phyloP scores from a whole-genome alignment of 345 rosid species.

The Eutrema japonicum region DNA sequence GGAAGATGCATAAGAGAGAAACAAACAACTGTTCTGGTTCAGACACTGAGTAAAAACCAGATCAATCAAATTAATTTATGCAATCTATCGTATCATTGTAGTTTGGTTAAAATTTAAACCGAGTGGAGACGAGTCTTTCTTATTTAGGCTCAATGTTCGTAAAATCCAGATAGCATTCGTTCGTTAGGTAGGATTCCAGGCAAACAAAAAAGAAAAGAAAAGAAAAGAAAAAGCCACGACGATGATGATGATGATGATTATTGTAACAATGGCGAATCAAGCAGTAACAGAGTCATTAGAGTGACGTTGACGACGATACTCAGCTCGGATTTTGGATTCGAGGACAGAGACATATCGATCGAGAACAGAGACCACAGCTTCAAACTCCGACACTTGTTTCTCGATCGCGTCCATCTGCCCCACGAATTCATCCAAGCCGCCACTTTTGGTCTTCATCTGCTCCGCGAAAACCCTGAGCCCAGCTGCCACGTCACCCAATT shows the following conservation, averaged over 20 bases:
- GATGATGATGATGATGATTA: background rate
- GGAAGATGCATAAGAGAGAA: background rate
- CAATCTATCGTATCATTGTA: background rate
- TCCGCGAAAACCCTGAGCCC: slow-evolving; percentile 76
- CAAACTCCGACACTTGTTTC: slow-evolving; percentile 76
- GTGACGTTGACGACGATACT: slow-evolving; percentile 40
- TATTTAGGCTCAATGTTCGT: background rate
- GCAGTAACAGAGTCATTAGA: slow-evolving; percentile 25
- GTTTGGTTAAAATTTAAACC: background rate
- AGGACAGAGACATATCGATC: slow-evolving; percentile 71
- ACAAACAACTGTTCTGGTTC: background rate
- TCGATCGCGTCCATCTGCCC: slow-evolving; percentile 76
- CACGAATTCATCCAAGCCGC: slow-evolving; percentile 72
- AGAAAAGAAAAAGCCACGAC: background rate
- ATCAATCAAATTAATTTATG: background rate
- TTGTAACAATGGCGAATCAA: slow-evolving; percentile 14
- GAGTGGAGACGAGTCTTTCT: background rate
- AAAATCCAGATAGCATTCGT: background rate
- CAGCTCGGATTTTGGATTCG: slow-evolving; percentile 66
- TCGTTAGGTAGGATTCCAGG: background rate
- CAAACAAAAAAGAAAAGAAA: too few relatives aligned
- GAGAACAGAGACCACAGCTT: slow-evolving; percentile 76
- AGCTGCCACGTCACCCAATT: slow-evolving; percentile 76
- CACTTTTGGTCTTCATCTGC: slow-evolving; percentile 71
- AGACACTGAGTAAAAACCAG: background rate